Base-by-base conservation (phyloP, 371 early-diverging fungal genomes). In the Rhizopus delemar region DNA sequence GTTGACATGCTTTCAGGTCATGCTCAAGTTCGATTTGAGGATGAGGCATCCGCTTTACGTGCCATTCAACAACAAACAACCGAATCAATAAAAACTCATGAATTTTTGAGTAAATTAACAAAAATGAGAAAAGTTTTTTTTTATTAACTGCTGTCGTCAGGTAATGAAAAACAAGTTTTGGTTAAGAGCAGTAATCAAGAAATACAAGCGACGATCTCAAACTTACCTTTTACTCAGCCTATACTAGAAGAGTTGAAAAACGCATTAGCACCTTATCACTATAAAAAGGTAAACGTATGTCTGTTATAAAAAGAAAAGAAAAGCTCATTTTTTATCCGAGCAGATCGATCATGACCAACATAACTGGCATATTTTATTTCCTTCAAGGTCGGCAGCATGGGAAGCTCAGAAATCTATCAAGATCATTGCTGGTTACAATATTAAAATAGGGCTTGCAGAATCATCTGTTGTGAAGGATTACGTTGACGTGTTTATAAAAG, bases 311-410 rank as follows among this genome's bases (percentile, higher is more conserved):
- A 13, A 29, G 3, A 28, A 11, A 49, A 49, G 15, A 13, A 31
- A 28, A 8, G 3, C 16, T 49, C 28, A 11, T 33, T 9, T 16
- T 45, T 22, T 22, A 22, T 22, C 22, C 22, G 22, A 22, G 22
- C 51, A 75, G 73, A 69, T 80, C n/a, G 74, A 72, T 41, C 78
- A 80, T n/a, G 79, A 81, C 62, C 73, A 68, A 2, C 77, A 80
- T 36, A 68, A 80, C 46, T 84, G 84, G 84, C 74, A 71, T 45
- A 70, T 80, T 29, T 70, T 76, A 1, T 84, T 84, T 56, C 79
- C 77, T 35, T 76, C 82, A 1, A 46, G 60, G 8, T 66, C 63
- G 4, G 64, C 71, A n/a, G 84, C 82, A 15, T 56, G 68, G 13
- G 68, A 70, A 52, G 81, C 79, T n/a, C 75, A 74, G 57, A 68